Evolutionary conservation across 768 basidiomycete species (phyloP), one percentile per base, ranked within the genome.

Genomic region (Pseudohyphozyma bogoriensis): DNA sequence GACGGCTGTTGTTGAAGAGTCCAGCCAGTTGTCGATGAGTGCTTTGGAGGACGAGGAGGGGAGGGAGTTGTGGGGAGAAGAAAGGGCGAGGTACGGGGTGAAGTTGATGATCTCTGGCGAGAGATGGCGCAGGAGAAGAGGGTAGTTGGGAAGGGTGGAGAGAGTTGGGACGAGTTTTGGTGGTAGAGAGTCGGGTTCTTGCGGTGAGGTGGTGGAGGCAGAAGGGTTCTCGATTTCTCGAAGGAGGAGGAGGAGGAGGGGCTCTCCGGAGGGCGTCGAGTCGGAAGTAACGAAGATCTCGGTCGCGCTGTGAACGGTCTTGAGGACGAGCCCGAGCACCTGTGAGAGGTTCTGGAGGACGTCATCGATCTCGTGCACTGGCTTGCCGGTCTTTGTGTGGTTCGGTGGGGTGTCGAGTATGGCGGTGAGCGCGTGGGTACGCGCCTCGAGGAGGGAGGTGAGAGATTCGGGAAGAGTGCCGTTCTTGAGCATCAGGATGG

Each of bases 121-220:
- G 16, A 71, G 67, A 35, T 71, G 65, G 0, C 65, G 62, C 4
- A 53, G 4, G 24, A 71, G 60, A 22, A 67, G 59, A 24, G 65
- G 59, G 54, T 59, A 53, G 57, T 67, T 69, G 0, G 70, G 63
- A 11, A 71, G 51, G 9, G 66, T 50, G 22, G 53, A 44, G 18
- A 71, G 40, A n/a, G 68, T 59, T 5, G 66, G 62, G 7, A 24
- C 4, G 9, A 70, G 58, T 1, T 28, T 26, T 9, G 44, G 32
- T 8, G 33, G 18, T 4, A 5, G 1, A 15, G 18, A 12, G 20
- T 26, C 16, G 11, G 42, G 5, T n/a, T n/a, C n/a, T n/a, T n/a
- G n/a, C n/a, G 54, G 32, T 11, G 46, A 18, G 13, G 35, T 10
- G 20, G 49, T 2, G 10, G 37, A 4, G 18, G 24, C 28, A 5